Conservation (phyloP, 2,329 filamentous ascomycete species). For the Plectosphaerella cucumerina region DNA sequence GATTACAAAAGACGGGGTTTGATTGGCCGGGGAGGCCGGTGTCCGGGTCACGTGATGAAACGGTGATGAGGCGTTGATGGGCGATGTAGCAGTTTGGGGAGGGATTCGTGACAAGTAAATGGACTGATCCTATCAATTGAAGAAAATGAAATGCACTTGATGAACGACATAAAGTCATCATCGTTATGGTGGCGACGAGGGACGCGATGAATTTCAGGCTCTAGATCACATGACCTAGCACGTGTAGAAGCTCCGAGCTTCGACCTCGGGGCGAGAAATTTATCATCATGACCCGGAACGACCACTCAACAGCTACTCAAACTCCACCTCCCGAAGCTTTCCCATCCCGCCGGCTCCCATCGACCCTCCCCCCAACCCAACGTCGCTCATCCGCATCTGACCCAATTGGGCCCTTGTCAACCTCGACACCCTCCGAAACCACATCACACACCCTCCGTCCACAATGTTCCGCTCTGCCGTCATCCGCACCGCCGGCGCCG, state of each 20-base stretch:
- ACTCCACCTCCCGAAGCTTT: constrained; percentile 1
- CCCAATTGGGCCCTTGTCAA: not conserved
- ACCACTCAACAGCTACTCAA: not conserved
- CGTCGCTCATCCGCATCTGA: not conserved
- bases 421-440: not conserved
- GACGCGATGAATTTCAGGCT: not conserved
- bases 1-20: constrained; percentile 15
- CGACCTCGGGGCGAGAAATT: constrained; percentile 13
- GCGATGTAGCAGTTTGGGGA: not conserved
- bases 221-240: constrained; percentile 9
- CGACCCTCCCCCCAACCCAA: not conserved
- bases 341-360: not conserved
- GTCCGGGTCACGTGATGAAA: constrained; percentile 4
- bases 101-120: not conserved
- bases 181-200: not conserved
- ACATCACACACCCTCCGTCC: constrained; percentile 17
- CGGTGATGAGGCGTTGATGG: not conserved
- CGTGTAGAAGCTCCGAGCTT: constrained; percentile 7
- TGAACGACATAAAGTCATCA: not conserved
- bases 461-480: constrained; percentile 88
- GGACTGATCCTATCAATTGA: not conserved
- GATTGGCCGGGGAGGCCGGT: constrained; percentile 8
- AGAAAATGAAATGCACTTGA: not conserved
- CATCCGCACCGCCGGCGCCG: constrained; percentile 68
- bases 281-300: constrained; percentile 10